These are phyloP conservation scores for Gyrodon lividus DNA, from an alignment of 768 basidiomycete species.

Conservation along the genomic window DNA sequence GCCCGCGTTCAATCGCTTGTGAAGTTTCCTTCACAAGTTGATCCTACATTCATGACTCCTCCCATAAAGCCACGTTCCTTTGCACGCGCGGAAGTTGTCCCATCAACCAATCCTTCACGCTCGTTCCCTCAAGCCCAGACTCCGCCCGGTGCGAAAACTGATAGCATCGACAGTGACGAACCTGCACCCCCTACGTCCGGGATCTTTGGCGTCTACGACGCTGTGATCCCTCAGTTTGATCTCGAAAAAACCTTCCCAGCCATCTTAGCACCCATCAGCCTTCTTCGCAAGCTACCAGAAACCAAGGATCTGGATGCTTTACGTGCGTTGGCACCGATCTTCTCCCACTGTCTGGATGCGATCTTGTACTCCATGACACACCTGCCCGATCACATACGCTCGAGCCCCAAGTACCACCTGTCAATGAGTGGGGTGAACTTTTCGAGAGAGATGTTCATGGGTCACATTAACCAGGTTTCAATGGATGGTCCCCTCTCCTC, in stretches of 20 bases:
- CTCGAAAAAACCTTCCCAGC: conserved; percentile 38
- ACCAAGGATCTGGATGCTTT: conserved; percentile 27
- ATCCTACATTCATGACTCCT: conserved; percentile 15
- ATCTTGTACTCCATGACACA: conserved; percentile 27
- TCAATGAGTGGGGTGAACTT: conserved; percentile 21
- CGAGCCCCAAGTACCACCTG: conserved; percentile 20
- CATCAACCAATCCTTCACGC: background rate
- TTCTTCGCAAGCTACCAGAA: conserved; percentile 26
- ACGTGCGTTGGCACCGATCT: conserved; percentile 27
- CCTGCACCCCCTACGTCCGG: conserved; percentile 24
- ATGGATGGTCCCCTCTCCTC: conserved; percentile 1
- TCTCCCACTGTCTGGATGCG: conserved; percentile 22
- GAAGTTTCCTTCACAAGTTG: background rate
- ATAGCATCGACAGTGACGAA: conserved; percentile 26
- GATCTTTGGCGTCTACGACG: background rate
- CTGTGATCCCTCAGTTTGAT: conserved; percentile 21
- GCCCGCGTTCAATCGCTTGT: background rate
- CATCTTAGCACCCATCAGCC: conserved; percentile 29
- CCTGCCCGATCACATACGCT: conserved; percentile 22
- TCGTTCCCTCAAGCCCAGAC: background rate
- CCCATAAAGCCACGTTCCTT: conserved; percentile 10
- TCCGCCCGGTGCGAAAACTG: conserved; percentile 14
- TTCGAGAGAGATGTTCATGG: conserved; percentile 22
- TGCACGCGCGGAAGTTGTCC: conserved; percentile 2
- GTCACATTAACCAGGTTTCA: conserved; percentile 16